Base-by-base conservation (phyloP, 306 rosid genomes). In the Malus sylvestris region DNA sequence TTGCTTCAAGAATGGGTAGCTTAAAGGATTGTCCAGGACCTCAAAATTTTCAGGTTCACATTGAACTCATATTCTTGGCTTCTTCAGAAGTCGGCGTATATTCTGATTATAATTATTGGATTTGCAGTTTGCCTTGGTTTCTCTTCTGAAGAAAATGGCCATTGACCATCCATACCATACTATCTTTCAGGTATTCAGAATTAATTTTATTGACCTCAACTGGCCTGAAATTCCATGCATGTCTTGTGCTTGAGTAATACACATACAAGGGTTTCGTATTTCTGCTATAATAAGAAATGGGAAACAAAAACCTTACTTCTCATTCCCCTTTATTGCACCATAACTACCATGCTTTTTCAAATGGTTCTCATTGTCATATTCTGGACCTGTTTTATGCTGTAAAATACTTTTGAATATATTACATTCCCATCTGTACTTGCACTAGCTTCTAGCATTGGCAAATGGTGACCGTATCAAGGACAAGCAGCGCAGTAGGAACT, bases 1-100 rank as follows among this genome's bases (percentile, higher is more conserved):
- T 94, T 85, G 98, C 98, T 74, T 94, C 98, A 16, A 90, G 98
- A 89, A 86, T 94, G 97, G 98, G 98, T 77, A 84, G 91, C 85
- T 79, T 92, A 74, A 94, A 90, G 87, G 97, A 94, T 69, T 80
- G 82, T 81, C 84, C 83, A 9, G 97, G 95, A 65, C 80, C 93
- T 79, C 83, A 51, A 75, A 86, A 78, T 86, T 91, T 94, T 81
- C 98, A 94, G 97, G 98, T 94, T 85, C 61, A 72, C 77, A 76
- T 22, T 75, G 62, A 65, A 49, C 45, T 72, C 73, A 68, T 46
- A 3, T 73, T 75, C 22, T 38, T 46, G 18, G 66, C 74, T 52
- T 67, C 61, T 46, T 59, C 5, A n/a, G 49, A 14, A 19, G 11
- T 81, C 32, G 60, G 42, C 33, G 55, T 65, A 67, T 71, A 8